phyloP scores from a whole-genome alignment of 2,329 filamentous ascomycete genomes.

The Paracorniculantispora psalliotae region DNA sequence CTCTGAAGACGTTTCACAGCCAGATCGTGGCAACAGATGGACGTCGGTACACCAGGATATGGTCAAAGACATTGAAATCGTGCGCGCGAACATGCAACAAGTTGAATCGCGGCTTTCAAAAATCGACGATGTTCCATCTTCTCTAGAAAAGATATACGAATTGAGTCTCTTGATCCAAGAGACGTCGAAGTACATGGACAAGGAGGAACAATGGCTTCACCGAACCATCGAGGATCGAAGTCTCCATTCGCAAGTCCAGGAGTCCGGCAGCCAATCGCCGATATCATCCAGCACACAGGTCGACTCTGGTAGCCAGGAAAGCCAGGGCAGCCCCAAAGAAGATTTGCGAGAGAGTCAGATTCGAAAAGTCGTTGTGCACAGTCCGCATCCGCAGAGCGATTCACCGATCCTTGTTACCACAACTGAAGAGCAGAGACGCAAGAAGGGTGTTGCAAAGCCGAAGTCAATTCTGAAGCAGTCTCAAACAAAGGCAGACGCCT shows the following conservation, averaged over 20 bases:
- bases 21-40: neutral
- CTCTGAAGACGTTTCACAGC: neutral
- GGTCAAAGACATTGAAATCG: slow-evolving; percentile 14
- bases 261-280: too few species aligned
- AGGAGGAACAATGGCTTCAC: slow-evolving; percentile 27
- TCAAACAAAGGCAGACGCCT: slow-evolving; percentile 7
- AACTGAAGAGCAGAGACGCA: slow-evolving; percentile 31
- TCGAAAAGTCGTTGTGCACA: slow-evolving; percentile 30
- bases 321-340: too few species aligned
- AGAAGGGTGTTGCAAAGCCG: slow-evolving; percentile 26
- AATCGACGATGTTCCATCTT: slow-evolving; percentile 16
- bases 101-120: slow-evolving; percentile 17
- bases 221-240: slow-evolving; percentile 18
- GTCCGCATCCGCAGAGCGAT: slow-evolving; percentile 21
- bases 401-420: slow-evolving; percentile 28
- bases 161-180: slow-evolving; percentile 25
- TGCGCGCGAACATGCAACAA: slow-evolving; percentile 9
- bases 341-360: neutral
- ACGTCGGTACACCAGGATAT: neutral
- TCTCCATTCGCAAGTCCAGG: too few species aligned
- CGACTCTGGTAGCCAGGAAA: slow-evolving; percentile 12
- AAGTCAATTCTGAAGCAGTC: slow-evolving; percentile 32
- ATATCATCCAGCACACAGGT: slow-evolving; percentile 10
- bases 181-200: slow-evolving; percentile 24
- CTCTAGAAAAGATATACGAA: slow-evolving; percentile 23